Percentiles rank a stretch among this genome's conserved stretches.
phyloP scores from a whole-genome alignment of 2,329 filamentous ascomycete genomes.

The Cryphonectria parasitica region DNA sequence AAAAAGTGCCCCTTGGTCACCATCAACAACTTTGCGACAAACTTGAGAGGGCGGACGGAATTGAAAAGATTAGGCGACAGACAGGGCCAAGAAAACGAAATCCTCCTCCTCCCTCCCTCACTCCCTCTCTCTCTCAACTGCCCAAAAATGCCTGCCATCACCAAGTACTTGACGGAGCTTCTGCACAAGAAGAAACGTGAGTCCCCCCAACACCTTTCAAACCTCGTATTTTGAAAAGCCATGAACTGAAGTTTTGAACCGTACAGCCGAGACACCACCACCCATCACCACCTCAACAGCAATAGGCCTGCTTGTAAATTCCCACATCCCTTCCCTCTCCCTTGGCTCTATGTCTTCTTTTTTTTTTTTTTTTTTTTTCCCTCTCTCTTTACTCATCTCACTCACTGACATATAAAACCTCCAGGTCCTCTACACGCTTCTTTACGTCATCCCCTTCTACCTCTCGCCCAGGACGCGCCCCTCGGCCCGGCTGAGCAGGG shows the following conservation, averaged over 20 bases:
- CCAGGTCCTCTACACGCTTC: constrained; percentile 77
- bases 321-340: neutral
- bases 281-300: constrained; percentile 46
- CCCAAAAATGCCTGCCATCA: constrained; percentile 26
- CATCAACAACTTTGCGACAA: neutral
- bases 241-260: constrained; percentile 25
- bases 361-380: neutral
- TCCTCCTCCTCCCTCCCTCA: neutral
- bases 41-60: neutral
- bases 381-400: too few relatives aligned
- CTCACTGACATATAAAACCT: constrained; percentile 1
- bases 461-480: constrained; percentile 78
- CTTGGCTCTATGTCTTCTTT: too few relatives aligned
- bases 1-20: neutral
- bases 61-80: neutral
- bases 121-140: neutral
- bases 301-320: constrained; percentile 41
- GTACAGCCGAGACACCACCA: constrained; percentile 40
- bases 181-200: constrained; percentile 26
- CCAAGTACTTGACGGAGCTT: constrained; percentile 22
- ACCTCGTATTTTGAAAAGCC: neutral
- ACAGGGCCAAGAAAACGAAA: neutral
- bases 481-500: constrained; percentile 76
- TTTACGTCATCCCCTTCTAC: constrained; percentile 93
- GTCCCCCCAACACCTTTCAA: neutral